Evolutionary conservation across 805 yeast species (phyloP), one percentile per base, ranked within the genome.

Genomic region (Zygosaccharomyces rouxii): DNA sequence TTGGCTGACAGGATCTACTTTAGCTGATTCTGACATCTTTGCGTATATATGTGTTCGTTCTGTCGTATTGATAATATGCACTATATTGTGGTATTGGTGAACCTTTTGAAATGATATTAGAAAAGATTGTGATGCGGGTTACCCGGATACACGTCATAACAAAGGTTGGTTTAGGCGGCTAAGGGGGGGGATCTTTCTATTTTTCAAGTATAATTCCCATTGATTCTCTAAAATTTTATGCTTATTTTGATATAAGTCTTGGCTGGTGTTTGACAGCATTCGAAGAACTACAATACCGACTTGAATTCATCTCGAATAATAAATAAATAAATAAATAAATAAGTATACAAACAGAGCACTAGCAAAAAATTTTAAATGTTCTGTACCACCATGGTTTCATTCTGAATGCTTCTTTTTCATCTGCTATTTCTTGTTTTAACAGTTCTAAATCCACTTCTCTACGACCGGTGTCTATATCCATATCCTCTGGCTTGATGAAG

Each of bases 391-490:
- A 65, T 39, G 84, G 83, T 60, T 69, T 76, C 30, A 69, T 47
- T 7, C 68, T 68, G 43, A 75, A 35, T 22, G 51, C 58, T 13
- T 67, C 72, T 52, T 70, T 70, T 56, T 78, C 85, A 56, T 76
- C 81, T 21, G 76, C 78, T 46, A 77, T 66, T 59, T 77, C 81
- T 56, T 73, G 77, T 45, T 67, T 73, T 50, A 80, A 67, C 38
- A 71, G 60, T 19, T 81, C 85, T 52, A 75, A 54, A 60, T 82
- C 84, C 22, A 72, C 60, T 37, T 75, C 78, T 56, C 81, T 77
- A 69, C 84, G 73, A 45, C 88, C 87, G 26, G 81, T 72, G 54
- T 79, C 83, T 33, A 83, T 73, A 57, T 83, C 87, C 60, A 82
- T 72, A 39, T 79, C 81, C 21, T 62, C 57, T 25, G 76, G 73